Conservation (phyloP, 2,329 filamentous ascomycete genomes). For the Coniochaeta prunicola region DNA sequence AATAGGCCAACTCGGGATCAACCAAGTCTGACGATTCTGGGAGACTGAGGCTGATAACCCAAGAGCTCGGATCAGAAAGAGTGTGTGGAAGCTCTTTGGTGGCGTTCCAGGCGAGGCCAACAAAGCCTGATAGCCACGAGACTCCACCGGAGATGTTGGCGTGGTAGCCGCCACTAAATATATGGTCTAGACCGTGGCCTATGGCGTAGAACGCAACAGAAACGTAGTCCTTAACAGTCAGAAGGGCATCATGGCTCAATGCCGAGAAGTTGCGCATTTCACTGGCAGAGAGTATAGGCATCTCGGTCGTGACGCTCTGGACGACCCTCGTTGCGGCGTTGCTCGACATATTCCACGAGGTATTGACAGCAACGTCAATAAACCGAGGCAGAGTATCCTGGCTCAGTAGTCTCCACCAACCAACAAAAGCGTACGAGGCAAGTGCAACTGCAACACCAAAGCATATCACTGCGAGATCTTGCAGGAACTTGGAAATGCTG, state of each 20-base stretch:
- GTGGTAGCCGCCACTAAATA: slow-evolving; percentile 27
- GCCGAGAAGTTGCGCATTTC: slow-evolving; percentile 74
- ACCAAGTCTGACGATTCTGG: slow-evolving; percentile 28
- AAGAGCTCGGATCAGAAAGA: slow-evolving; percentile 41
- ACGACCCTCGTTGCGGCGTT: slow-evolving; percentile 39
- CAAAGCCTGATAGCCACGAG: slow-evolving; percentile 12
- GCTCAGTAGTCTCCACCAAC: slow-evolving; percentile 20
- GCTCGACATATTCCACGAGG: slow-evolving; percentile 33
- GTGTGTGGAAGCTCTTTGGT: slow-evolving; percentile 24
- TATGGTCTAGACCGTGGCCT: slow-evolving; percentile 31
- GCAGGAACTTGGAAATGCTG: slow-evolving; percentile 66
- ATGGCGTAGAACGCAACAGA: slow-evolving; percentile 29
- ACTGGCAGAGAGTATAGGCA: slow-evolving; percentile 41
- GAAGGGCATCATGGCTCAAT: slow-evolving; percentile 63
- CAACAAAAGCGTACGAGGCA: slow-evolving; percentile 16
- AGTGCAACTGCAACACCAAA: slow-evolving; percentile 45
- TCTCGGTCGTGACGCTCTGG: slow-evolving; percentile 41
- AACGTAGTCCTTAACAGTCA: slow-evolving; percentile 50
- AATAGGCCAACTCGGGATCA: slow-evolving; percentile 56
- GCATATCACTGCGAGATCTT: slow-evolving; percentile 65
- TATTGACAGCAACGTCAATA: slow-evolving; percentile 10
- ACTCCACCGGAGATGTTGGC: slow-evolving; percentile 21
- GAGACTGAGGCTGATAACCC: slow-evolving; percentile 50
- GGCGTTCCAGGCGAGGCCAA: slow-evolving; percentile 13
- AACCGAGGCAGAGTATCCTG: slow-evolving; percentile 24